Conservation (phyloP, 495 filamentous ascomycete species). For the Sordaria brevicollis region DNA sequence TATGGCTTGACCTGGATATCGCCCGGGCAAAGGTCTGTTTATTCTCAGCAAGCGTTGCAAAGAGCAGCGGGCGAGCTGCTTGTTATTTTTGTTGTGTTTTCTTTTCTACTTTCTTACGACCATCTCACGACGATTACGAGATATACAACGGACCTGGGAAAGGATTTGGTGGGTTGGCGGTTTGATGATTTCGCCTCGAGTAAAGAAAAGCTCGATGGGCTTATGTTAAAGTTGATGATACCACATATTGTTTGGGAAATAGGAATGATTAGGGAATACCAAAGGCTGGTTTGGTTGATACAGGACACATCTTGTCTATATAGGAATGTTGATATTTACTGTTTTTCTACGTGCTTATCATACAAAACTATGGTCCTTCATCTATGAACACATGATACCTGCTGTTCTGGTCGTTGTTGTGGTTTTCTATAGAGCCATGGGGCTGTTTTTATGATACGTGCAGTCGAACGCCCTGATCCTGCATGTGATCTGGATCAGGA, state of each 20-base stretch:
- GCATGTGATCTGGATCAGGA: no score
- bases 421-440: no score
- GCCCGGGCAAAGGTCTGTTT: neutral
- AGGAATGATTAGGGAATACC: neutral
- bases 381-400: neutral
- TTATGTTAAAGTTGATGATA: neutral
- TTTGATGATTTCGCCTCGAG: neutral
- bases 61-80: no score
- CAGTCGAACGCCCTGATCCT: no score
- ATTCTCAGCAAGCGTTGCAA: neutral
- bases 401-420: no score
- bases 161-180: neutral
- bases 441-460: no score
- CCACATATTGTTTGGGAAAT: neutral
- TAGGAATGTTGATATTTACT: no score
- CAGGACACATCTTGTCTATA: no score
- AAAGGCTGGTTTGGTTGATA: neutral
- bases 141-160: neutral
- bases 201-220: neutral
- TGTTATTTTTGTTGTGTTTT: neutral
- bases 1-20: neutral
- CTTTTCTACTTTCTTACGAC: neutral
- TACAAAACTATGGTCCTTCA: neutral
- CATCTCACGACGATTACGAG: neutral
- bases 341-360: no score